These are phyloP conservation scores for Begonia masoniana DNA, from an alignment of 306 rosid genomes.

Conservation along the genomic window DNA sequence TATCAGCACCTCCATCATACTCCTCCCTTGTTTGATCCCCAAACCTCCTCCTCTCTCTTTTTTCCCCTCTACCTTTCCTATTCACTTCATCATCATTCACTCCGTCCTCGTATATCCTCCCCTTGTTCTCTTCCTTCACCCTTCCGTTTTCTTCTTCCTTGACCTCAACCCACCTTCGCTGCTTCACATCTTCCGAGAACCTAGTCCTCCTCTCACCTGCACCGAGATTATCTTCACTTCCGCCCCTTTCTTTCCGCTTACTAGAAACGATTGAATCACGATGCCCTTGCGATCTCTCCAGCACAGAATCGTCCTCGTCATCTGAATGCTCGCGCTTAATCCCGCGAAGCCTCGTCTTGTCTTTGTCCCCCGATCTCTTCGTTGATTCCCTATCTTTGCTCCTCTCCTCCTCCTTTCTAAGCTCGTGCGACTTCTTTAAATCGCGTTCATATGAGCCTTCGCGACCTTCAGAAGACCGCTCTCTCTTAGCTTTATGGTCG, in stretches of 20 bases:
- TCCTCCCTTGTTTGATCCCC: conserved; percentile 13
- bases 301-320: conserved; percentile 13
- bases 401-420: conserved; percentile 31
- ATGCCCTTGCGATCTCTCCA: conserved; percentile 12
- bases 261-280: conserved; percentile 21
- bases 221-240: conserved; percentile 31
- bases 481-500: conserved; percentile 36
- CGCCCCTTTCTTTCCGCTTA: conserved; percentile 78
- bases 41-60: conserved; percentile 23
- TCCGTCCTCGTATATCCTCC: conserved; percentile 60
- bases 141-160: conserved; percentile 22
- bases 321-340: conserved; percentile 17
- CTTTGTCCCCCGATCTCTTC: conserved; percentile 28
- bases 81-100: conserved; percentile 15
- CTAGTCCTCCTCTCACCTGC: conserved; percentile 49
- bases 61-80: conserved; percentile 4
- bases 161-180: conserved; percentile 25
- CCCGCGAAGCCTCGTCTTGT: conserved; percentile 23
- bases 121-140: conserved; percentile 27
- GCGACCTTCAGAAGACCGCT: conserved; percentile 15
- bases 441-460: conserved; percentile 20
- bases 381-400: conserved; percentile 29
- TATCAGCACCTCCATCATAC: neutral
- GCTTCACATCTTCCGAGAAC: conserved; percentile 47
- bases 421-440: conserved; percentile 23